Percentiles rank a stretch among this genome's conserved stretches.
Evolutionary conservation across 2,329 filamentous ascomycete genomes (phyloP).

Genomic region (Esteya vermicola): DNA sequence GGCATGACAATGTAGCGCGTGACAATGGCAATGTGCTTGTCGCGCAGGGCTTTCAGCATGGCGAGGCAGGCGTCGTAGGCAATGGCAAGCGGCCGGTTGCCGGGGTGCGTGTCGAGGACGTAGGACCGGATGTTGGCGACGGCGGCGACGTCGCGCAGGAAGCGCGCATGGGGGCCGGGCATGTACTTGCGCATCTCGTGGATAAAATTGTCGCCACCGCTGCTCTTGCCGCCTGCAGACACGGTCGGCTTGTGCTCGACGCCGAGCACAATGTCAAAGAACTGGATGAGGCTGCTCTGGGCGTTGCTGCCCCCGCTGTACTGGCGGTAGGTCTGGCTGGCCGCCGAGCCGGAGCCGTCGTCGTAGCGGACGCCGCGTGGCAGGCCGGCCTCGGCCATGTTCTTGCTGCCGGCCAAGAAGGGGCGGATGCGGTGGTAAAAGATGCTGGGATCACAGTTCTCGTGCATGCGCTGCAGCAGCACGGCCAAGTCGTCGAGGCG

Average conservation of each 20-base stretch:
- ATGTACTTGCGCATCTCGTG: conserved; percentile 96
- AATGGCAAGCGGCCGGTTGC: conserved; percentile 50
- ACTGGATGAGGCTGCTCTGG: conserved; percentile 91
- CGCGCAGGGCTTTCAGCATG: conserved; percentile 55
- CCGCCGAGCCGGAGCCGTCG: conserved; percentile 45
- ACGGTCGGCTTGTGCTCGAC: conserved; percentile 80
- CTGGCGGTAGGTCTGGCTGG: conserved; percentile 53
- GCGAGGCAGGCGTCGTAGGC: conserved; percentile 85
- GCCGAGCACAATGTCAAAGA: conserved; percentile 86
- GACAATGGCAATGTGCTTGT: conserved; percentile 94
- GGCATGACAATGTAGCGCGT: conserved; percentile 90
- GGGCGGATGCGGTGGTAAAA: conserved; percentile 97
- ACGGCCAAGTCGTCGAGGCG: conserved; percentile 70
- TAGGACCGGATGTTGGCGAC: conserved; percentile 82
- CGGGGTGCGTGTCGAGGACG: conserved; percentile 40
- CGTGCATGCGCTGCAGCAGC: conserved; percentile 80
- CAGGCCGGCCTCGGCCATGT: conserved; percentile 87
- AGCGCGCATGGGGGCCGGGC: conserved; percentile 83
- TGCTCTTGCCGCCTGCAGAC: conserved; percentile 6
- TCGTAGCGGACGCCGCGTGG: conserved; percentile 83
- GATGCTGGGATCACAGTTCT: conserved; percentile 83
- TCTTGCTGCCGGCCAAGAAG: conserved; percentile 90
- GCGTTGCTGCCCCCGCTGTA: conserved; percentile 93
- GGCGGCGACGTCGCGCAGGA: conserved; percentile 63
- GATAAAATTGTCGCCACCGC: conserved; percentile 69